phyloP scores from a whole-genome alignment of 2,329 filamentous ascomycete genomes.

The Phialocephala subalpina region DNA sequence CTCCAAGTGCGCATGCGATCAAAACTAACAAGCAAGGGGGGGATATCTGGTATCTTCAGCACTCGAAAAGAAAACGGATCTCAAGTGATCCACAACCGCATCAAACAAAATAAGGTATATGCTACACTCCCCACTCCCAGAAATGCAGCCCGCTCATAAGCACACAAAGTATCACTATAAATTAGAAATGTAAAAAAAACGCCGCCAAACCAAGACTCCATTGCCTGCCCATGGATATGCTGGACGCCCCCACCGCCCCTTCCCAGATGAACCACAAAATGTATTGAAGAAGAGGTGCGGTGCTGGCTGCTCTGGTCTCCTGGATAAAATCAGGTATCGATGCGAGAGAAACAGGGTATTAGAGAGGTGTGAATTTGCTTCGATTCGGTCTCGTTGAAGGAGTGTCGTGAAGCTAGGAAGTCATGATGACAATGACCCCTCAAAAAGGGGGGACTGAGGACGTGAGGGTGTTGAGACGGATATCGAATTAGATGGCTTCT shows the following conservation, averaged over 20 bases:
- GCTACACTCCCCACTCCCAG: conserved; percentile 21
- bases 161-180: neutral
- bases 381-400: conserved; percentile 3
- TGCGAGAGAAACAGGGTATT: conserved; percentile 5
- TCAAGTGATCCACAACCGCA: neutral
- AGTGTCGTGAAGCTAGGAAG: conserved; percentile 8
- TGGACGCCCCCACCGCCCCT: neutral
- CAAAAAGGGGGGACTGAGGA: neutral
- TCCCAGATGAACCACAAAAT: conserved; percentile 8
- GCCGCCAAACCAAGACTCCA: conserved; percentile 19
- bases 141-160: conserved; percentile 27
- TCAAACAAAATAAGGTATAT: conserved; percentile 16
- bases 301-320: conserved; percentile 3
- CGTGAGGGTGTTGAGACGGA: conserved; percentile 22
- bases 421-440: conserved; percentile 11
- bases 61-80: conserved; percentile 2
- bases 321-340: conserved; percentile 21
- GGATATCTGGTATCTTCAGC: conserved; percentile 24
- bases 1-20: neutral
- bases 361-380: conserved; percentile 2
- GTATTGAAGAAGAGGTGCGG: conserved; percentile 5
- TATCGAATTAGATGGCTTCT: conserved; percentile 11
- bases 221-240: neutral
- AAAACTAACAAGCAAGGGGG: conserved; percentile 6
- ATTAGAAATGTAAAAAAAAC: neutral